Evolutionary conservation across 306 rosid species (phyloP).

Genomic region (Vigna unguiculata): DNA sequence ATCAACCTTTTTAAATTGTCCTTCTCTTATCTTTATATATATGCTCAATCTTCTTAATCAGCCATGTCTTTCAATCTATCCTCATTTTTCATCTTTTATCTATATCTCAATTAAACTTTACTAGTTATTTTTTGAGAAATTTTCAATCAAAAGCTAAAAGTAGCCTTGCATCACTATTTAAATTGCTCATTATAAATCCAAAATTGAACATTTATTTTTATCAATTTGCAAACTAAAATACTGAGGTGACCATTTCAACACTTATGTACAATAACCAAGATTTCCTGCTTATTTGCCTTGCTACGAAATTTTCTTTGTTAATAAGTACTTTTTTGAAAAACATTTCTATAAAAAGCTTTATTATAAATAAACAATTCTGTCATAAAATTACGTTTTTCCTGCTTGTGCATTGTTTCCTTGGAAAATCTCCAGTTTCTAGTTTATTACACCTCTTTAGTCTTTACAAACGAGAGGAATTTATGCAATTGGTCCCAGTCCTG

Average conservation of each 20-base stretch:
- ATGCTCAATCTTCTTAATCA: neutral
- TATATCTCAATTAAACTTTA: neutral
- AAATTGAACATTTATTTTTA: neutral
- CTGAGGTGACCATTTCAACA: neutral
- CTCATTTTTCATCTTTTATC: neutral
- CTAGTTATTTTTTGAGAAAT: neutral
- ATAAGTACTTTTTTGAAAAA: slow-evolving; percentile 11
- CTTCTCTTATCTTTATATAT: neutral
- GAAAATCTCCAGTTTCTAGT: neutral
- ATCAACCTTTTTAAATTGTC: neutral
- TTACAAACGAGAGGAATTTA: slow-evolving; percentile 29
- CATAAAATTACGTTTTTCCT: neutral
- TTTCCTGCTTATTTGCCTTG: slow-evolving; percentile 26
- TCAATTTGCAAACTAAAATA: neutral
- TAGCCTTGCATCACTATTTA: neutral
- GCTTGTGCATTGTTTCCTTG: slow-evolving; percentile 15
- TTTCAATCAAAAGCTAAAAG: neutral
- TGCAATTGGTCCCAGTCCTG: slow-evolving; percentile 12
- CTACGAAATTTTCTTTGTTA: neutral
- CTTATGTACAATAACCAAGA: slow-evolving; percentile 12
- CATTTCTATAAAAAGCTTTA: neutral
- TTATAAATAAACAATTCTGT: slow-evolving; percentile 8
- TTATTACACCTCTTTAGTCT: neutral
- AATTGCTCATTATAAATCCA: neutral
- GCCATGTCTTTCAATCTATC: neutral